A percentile compares a stretch with the other conserved stretches of the same genome.
Conservation (phyloP, 495 filamentous ascomycete genomes). For the Pseudomonodictys pantanalensis region DNA sequence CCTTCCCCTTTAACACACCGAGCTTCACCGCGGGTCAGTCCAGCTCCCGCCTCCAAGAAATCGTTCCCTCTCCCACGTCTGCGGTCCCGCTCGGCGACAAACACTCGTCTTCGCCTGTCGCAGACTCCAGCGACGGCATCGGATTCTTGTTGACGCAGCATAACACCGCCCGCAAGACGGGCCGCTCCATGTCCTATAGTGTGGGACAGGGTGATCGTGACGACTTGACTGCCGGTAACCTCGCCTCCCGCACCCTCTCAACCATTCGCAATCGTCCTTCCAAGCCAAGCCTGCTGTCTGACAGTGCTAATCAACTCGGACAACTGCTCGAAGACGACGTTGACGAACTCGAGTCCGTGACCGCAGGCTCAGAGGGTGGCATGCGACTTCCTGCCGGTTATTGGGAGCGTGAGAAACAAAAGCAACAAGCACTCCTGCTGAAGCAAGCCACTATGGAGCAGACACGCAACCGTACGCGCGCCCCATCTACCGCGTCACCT, state of each 20-base stretch:
- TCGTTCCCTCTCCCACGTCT: conserved; percentile 31
- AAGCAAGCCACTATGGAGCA: conserved; percentile 28
- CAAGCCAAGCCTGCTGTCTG: conserved; percentile 79
- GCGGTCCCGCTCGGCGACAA: not conserved
- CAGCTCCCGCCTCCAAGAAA: conserved; percentile 19
- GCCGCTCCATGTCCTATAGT: conserved; percentile 90
- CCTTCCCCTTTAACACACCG: conserved; percentile 25
- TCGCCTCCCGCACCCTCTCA: not conserved
- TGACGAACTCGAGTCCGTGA: conserved; percentile 72
- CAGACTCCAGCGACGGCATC: conserved; percentile 17
- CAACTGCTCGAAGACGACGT: conserved; percentile 75
- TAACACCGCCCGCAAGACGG: conserved; percentile 23
- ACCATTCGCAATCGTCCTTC: conserved; percentile 68
- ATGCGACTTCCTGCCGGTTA: conserved; percentile 55
- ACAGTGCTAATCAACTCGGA: conserved; percentile 73
- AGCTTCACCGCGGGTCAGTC: conserved; percentile 13
- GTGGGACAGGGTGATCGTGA: conserved; percentile 88
- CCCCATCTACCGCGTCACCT: conserved; percentile 22
- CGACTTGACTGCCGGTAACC: conserved; percentile 30
- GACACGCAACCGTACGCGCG: conserved; percentile 24
- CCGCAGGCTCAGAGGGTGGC: conserved; percentile 62
- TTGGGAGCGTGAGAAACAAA: conserved; percentile 14
- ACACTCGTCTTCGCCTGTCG: conserved; percentile 18
- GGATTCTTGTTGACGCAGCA: conserved; percentile 25
- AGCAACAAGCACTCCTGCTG: conserved; percentile 21